phyloP scores from a whole-genome alignment of 345 rosid genomes.

The Pistacia integerrima region DNA sequence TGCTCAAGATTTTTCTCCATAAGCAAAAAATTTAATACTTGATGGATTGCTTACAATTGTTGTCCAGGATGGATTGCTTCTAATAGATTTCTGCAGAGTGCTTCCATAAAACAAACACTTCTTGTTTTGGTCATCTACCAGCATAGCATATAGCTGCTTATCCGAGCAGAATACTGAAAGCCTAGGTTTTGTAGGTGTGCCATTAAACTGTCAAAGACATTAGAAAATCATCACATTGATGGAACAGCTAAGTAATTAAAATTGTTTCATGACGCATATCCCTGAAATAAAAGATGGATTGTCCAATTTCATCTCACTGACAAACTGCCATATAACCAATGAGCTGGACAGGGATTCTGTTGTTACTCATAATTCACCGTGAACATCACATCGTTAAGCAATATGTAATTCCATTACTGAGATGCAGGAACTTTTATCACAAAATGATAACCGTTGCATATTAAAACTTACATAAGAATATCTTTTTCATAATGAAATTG shows the following conservation, averaged over 20 bases:
- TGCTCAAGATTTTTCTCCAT: neutral
- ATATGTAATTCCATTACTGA: no score
- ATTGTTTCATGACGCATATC: neutral
- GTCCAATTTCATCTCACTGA: no score
- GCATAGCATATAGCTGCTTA: constrained; percentile 82
- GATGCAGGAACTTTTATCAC: no score
- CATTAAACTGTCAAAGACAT: constrained; percentile 51
- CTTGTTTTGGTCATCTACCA: constrained; percentile 85
- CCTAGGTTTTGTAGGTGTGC: constrained; percentile 70
- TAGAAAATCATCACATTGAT: constrained; percentile 18
- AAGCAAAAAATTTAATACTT: neutral
- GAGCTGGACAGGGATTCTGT: no score
- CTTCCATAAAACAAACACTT: constrained; percentile 78
- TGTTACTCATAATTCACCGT: no score
- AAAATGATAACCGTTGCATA: no score
- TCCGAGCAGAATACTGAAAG: constrained; percentile 91
- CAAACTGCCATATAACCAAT: no score
- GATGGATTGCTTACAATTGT: constrained; percentile 53
- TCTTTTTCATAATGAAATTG: no score
- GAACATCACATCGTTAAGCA: no score
- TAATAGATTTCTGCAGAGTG: constrained; percentile 81
- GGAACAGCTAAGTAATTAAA: neutral
- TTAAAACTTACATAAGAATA: no score
- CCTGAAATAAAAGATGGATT: neutral
- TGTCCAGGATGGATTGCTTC: constrained; percentile 55